Evolutionary conservation across 257 asterid genomes (phyloP).

Genomic region (Solanum arcanum): DNA sequence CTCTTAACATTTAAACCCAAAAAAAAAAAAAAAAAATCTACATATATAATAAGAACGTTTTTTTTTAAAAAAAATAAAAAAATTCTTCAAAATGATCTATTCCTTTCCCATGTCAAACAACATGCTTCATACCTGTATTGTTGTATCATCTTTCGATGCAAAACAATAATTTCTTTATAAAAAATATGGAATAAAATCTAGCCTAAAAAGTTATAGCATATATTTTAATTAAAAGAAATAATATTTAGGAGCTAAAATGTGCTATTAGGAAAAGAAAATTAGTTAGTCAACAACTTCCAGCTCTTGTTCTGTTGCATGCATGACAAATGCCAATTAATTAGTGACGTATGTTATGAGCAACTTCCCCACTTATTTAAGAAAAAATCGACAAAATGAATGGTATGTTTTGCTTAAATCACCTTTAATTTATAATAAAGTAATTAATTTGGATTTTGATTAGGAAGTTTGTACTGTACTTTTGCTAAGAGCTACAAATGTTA

Average conservation of each 20-base stretch:
- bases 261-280: not conserved
- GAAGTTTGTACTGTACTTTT: not conserved
- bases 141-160: not conserved
- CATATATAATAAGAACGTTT: not conserved
- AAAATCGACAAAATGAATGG: not conserved
- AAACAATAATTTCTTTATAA: not conserved
- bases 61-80: not conserved
- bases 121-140: not conserved
- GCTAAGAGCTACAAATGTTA: not conserved
- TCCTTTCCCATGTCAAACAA: not conserved
- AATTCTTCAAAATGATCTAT: too few relatives aligned
- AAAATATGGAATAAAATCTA: not conserved
- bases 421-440: not conserved
- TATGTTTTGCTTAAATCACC: not conserved
- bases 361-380: not conserved
- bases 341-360: not conserved
- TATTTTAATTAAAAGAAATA: not conserved
- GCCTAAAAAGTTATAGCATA: not conserved
- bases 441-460: not conserved
- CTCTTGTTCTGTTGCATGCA: not conserved
- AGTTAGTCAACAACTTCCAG: not conserved
- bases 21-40: not conserved
- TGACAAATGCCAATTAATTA: not conserved
- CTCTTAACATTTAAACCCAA: not conserved
- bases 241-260: not conserved